Evolutionary conservation across 2,329 filamentous ascomycete species (phyloP), one percentile per base, ranked within the genome.

Genomic region (Thermothelomyces thermophilus): DNA sequence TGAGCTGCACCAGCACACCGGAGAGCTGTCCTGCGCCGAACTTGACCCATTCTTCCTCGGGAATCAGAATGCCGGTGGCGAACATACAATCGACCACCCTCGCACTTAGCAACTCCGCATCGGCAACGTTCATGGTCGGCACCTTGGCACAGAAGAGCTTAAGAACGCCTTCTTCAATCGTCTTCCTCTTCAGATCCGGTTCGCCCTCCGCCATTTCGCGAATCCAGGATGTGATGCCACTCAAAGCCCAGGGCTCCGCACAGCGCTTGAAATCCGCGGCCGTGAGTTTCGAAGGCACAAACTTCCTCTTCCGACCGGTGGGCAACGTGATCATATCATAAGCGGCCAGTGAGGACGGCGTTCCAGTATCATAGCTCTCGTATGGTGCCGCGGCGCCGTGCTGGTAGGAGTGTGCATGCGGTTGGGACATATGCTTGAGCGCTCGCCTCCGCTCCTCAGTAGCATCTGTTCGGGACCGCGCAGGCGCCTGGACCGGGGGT

Each of bases 1-100:
- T 95, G 42, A 98, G 73, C 66, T 98, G 94, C 76, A 87, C 96
- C 39, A 98, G 73, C 4, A 98, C 90, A 49, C 93, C 94, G 19
- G 87, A 90, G 62, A 97, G 82, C 20, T 78, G 80, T 6, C 85
- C 88, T 1, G 79, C 74, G 6, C 88, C 86, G 63, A 97, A 90
- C 64, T 94, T 96, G 57, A 98, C 85, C 93, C 94, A 98, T 70
- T 98, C 94, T 66, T 98, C 93, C 30, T 96, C 91, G 13, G 84
- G 83, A 5, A 94, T 73, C 28, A 98, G 71, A 10, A 89, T 87
- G 34, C 83, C 84, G 8, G 84, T 82, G 20, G 80, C 76, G 57
- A 91, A 79, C 87, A 98, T 93, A 41, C 84, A 80, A 48, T 82
- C 74, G 2, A 95, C 83, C 0, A 95, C 87, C 35, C 81, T 82